These are phyloP conservation scores for Agrocybe praecox DNA, from an alignment of 768 basidiomycete species.

Conservation along the genomic window DNA sequence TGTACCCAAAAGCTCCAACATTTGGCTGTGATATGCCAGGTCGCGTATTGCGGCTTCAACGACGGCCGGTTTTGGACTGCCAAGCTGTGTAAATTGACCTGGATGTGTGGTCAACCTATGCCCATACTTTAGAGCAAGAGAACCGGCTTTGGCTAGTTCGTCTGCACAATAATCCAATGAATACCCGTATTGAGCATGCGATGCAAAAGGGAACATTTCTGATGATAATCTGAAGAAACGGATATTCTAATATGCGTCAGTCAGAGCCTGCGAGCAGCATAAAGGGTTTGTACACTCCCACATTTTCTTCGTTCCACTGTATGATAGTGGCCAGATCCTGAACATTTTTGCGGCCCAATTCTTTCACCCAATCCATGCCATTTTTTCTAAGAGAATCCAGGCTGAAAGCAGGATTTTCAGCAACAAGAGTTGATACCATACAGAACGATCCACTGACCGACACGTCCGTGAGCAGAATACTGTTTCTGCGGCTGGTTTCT, in stretches of 20 bases:
- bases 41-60: conserved; percentile 79
- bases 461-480: conserved; percentile 80
- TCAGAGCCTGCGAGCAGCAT: not conserved
- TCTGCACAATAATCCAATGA: conserved; percentile 71
- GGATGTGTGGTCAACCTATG: conserved; percentile 89
- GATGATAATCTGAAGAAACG: conserved; percentile 89
- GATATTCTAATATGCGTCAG: conserved; percentile 49
- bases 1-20: conserved; percentile 83
- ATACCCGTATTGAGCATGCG: conserved; percentile 81
- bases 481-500: conserved; percentile 62
- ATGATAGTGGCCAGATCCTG: conserved; percentile 74
- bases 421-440: not conserved
- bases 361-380: conserved; percentile 81
- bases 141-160: conserved; percentile 58
- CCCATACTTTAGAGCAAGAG: conserved; percentile 66
- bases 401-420: conserved; percentile 37
- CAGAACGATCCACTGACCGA: conserved; percentile 34
- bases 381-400: conserved; percentile 80
- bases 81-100: conserved; percentile 84
- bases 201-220: conserved; percentile 93
- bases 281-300: conserved; percentile 22
- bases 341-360: conserved; percentile 75
- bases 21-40: conserved; percentile 83
- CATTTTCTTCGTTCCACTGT: conserved; percentile 91
- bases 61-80: conserved; percentile 76